These are phyloP conservation scores for Tetragonia tetragonoides DNA, from an alignment of 148 eudicot genomes.

Conservation along the genomic window DNA sequence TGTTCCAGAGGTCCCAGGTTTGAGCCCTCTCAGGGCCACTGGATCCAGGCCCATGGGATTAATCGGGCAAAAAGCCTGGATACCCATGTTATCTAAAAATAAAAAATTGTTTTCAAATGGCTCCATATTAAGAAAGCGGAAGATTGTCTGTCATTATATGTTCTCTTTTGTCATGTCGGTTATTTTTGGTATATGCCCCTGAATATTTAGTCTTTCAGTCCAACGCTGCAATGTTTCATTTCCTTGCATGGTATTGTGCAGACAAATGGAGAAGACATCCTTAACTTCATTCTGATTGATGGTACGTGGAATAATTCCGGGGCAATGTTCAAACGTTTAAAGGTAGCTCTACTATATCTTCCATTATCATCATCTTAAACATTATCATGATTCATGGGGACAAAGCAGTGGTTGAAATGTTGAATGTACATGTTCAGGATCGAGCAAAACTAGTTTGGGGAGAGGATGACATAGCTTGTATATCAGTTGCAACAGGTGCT, in stretches of 20 bases:
- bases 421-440: conserved; percentile 45
- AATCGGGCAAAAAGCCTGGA: no score
- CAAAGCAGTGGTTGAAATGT: not conserved
- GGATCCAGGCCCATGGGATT: no score
- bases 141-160: not conserved
- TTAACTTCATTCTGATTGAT: conserved; percentile 80
- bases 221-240: not conserved
- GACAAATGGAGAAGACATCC: conserved; percentile 38
- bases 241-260: conserved; percentile 26
- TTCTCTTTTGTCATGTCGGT: not conserved
- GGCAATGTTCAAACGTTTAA: conserved; percentile 90
- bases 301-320: conserved; percentile 96
- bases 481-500: conserved; percentile 73
- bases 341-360: conserved; percentile 43
- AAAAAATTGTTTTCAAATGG: not conserved
- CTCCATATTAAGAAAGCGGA: not conserved
- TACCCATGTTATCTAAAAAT: no score
- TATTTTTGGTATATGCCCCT: not conserved
- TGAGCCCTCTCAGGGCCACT: no score
- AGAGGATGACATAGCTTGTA: conserved; percentile 56
- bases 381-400: conserved; percentile 8
- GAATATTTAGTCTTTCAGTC: not conserved
- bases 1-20: not conserved
- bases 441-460: conserved; percentile 73
- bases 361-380: not conserved